phyloP scores from a whole-genome alignment of 306 rosid species.

The Mucuna pruriens region DNA sequence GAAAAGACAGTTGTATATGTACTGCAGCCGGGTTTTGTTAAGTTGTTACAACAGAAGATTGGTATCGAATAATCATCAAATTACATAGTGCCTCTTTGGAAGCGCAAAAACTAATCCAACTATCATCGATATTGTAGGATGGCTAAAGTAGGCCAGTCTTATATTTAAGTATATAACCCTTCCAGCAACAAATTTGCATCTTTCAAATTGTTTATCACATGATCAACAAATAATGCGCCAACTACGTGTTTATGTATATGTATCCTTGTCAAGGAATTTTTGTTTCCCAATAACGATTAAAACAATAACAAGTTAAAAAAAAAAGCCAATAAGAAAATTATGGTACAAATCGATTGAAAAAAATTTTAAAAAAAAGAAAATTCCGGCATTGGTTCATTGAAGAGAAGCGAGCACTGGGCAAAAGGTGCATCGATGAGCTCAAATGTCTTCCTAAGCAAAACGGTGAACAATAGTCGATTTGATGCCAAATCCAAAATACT shows the following conservation, averaged over 20 bases:
- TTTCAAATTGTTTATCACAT: background rate
- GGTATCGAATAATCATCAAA: background rate
- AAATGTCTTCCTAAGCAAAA: conserved; percentile 37
- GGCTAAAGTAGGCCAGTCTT: background rate
- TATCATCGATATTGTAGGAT: background rate
- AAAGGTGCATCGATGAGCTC: conserved; percentile 51
- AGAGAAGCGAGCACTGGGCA: background rate
- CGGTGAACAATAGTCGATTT: conserved; percentile 35
- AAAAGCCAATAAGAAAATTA: background rate
- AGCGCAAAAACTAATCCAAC: background rate
- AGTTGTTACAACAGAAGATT: background rate
- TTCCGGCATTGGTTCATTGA: background rate
- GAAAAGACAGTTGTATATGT: too few relatives aligned
- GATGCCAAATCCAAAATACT: conserved; percentile 69
- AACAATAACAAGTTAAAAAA: too few relatives aligned
- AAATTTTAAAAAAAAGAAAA: background rate
- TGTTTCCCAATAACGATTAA: background rate
- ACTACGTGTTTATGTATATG: background rate
- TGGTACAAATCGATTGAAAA: background rate
- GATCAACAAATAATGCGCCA: background rate
- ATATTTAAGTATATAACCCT: background rate
- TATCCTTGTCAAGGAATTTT: background rate
- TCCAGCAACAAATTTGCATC: background rate
- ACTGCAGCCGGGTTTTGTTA: background rate
- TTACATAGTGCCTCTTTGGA: background rate